phyloP scores from a whole-genome alignment of 306 rosid species.

The Pyrus bretschneideri region DNA sequence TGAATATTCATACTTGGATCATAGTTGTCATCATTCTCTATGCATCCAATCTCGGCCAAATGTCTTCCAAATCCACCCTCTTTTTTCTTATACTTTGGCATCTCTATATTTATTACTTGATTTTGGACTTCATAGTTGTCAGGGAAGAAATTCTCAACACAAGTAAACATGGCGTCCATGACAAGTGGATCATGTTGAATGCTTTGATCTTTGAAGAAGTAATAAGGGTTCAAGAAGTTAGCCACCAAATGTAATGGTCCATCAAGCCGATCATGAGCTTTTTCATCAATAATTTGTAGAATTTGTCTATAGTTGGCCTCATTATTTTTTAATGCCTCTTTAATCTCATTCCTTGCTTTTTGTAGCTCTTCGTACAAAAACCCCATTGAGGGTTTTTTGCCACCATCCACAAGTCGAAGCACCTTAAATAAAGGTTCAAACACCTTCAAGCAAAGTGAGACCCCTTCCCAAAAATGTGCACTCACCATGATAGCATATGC shows the following conservation, averaged over 20 bases:
- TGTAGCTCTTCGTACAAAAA: not conserved
- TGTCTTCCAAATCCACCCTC: not conserved
- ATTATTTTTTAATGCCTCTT: not conserved
- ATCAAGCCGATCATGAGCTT: not conserved
- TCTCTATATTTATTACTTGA: not conserved
- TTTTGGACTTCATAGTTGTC: not conserved
- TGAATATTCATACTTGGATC: not conserved
- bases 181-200: not conserved
- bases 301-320: not conserved
- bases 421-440: not conserved
- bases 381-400: not conserved
- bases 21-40: not conserved
- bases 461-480: not conserved
- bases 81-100: not conserved
- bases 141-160: not conserved
- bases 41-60: not conserved
- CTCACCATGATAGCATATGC: not conserved
- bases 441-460: not conserved
- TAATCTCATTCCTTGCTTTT: not conserved
- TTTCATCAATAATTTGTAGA: not conserved
- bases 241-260: not conserved
- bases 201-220: not conserved
- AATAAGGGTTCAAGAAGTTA: not conserved
- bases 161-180: not conserved
- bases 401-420: not conserved